Evolutionary conservation across 2,329 filamentous ascomycete genomes (phyloP), one percentile per base, ranked within the genome.

Genomic region (Cryphonectria nitschkei): DNA sequence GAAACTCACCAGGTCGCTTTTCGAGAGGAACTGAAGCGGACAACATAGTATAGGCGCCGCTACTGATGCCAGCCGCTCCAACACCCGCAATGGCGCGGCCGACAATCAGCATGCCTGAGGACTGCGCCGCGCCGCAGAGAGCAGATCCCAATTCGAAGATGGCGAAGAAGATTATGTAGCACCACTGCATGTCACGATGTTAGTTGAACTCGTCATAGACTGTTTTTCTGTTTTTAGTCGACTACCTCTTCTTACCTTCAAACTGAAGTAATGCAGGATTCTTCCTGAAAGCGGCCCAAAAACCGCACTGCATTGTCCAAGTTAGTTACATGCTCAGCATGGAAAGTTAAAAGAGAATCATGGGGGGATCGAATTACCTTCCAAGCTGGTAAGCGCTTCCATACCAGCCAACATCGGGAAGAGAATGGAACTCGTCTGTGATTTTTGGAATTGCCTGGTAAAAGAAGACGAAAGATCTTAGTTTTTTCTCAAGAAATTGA

Each of bases 401-500:
- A 67, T 85, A 85, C 83, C 84, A 85, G 62, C 82, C 83, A 4
- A 85, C 80, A 69, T 85, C 83, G 5, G 78, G 76, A 0, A 84
- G 76, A 52, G 80, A 78, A n/a, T 82, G 77, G 74, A 82, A 80
- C 26, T 80, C 74, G 68, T 80, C 76, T 0, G 80, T 81, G 70
- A 82, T 81, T 52, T 80, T 79, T n/a, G 80, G 80, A 46, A 82
- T 80, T 14, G 80, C 80, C 0, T 80, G 81, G 0, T 79, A 78
- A 65, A 81, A 79, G 69, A 39, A 39, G 9, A 39, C 11, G 37
- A 9, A 82, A 81, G 22, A 75, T 76, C 72, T 78, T 78, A 58
- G 54, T n/a, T n/a, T 9, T 52, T 22, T 50, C 46, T n/a, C 13
- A 7, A 11, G 19, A 11, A 13, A 9, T 9, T 1, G 9, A 11